Conservation (phyloP, 441 rosid species). For the Aleurites moluccanus region DNA sequence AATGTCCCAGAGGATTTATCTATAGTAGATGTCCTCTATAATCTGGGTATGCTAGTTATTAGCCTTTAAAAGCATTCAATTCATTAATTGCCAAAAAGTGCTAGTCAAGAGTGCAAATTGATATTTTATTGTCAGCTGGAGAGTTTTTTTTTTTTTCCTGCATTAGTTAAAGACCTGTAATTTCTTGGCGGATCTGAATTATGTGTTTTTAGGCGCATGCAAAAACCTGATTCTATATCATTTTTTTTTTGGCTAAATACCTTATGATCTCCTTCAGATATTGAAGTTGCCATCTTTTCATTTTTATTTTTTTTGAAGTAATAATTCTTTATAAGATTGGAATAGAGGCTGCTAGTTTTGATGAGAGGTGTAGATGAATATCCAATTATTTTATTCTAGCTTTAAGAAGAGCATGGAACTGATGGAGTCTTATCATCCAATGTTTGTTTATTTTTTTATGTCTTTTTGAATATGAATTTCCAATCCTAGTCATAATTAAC, state of each 20-base stretch:
- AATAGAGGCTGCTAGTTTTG: too few relatives aligned
- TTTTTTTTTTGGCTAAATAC: neutral
- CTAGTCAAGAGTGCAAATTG: neutral
- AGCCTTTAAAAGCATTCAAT: neutral
- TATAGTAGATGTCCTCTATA: neutral
- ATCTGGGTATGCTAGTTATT: neutral
- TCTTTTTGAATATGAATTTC: neutral
- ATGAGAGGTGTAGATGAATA: neutral
- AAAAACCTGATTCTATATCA: neutral
- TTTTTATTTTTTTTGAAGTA: neutral
- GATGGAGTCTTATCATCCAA: neutral
- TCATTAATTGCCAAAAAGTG: neutral
- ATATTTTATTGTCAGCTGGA: neutral
- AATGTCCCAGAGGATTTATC: neutral
- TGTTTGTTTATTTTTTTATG: neutral
- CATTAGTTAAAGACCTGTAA: neutral
- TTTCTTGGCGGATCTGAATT: neutral
- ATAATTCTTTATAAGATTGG: neutral
- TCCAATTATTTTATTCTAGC: neutral
- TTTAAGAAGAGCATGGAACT: neutral
- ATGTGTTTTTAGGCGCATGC: neutral
- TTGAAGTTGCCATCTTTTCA: neutral
- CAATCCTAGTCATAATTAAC: neutral
- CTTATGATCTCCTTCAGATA: neutral
- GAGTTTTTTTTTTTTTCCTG: neutral